Evolutionary conservation across 2,329 filamentous ascomycete genomes (phyloP).

Genomic region (Ceratocystis destructans): DNA sequence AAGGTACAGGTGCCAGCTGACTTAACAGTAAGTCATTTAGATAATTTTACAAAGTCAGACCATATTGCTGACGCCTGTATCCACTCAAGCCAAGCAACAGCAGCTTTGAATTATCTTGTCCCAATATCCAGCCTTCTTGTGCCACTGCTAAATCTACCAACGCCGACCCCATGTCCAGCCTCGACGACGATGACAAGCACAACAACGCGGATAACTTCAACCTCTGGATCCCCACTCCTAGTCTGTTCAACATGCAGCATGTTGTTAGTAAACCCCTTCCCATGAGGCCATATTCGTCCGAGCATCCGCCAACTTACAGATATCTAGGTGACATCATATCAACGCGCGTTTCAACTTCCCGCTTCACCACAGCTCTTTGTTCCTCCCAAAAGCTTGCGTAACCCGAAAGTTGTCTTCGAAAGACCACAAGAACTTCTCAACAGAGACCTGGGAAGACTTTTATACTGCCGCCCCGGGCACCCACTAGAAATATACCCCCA

Average conservation of each 20-base stretch:
- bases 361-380: not conserved
- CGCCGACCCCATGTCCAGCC: not conserved
- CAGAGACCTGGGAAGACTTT: not conserved
- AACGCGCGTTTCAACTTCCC: not conserved
- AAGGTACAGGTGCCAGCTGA: not conserved
- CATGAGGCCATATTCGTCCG: not conserved
- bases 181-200: not conserved
- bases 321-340: not conserved
- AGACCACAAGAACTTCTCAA: not conserved
- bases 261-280: not conserved
- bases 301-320: not conserved
- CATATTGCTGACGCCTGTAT: not conserved
- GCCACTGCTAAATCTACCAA: not conserved
- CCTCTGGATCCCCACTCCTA: not conserved
- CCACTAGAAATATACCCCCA: slow-evolving; percentile 1
- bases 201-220: not conserved
- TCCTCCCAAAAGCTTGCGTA: not conserved
- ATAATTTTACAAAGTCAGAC: not conserved
- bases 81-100: not conserved
- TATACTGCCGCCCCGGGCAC: not conserved
- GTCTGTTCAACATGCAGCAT: slow-evolving; percentile 1
- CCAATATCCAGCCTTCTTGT: not conserved
- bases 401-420: not conserved
- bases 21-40: not conserved
- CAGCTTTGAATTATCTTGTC: not conserved